phyloP scores from a whole-genome alignment of 768 basidiomycete species.

The Infundibulicybe gibba region DNA sequence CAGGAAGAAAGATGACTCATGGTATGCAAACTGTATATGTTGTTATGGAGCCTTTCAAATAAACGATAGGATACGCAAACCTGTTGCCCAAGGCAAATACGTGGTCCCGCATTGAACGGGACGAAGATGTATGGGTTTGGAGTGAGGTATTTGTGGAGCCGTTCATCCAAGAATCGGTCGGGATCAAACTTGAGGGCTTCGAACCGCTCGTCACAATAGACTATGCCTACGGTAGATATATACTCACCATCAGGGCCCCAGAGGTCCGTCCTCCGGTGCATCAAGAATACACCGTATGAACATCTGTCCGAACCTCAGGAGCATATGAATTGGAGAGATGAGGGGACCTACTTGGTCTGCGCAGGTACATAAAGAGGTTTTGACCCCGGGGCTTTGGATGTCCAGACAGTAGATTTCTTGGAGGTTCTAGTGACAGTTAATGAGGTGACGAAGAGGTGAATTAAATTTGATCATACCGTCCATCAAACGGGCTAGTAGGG shows the following conservation, averaged over 20 bases:
- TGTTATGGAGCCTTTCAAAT: neutral
- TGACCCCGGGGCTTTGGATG: constrained; percentile 17
- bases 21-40: constrained; percentile 43
- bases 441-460: neutral
- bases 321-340: constrained; percentile 6
- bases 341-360: constrained; percentile 18
- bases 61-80: constrained; percentile 12
- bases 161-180: constrained; percentile 59
- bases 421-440: constrained; percentile 11
- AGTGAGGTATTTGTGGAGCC: constrained; percentile 47
- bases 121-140: constrained; percentile 68
- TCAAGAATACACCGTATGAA: constrained; percentile 29
- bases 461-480: constrained; percentile 15
- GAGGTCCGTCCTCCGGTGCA: constrained; percentile 41
- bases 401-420: constrained; percentile 24
- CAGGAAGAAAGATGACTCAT: constrained; percentile 48
- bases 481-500: constrained; percentile 22
- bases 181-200: constrained; percentile 57
- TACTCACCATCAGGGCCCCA: constrained; percentile 58
- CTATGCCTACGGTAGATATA: neutral
- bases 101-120: constrained; percentile 66
- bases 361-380: constrained; percentile 35
- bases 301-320: constrained; percentile 12
- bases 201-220: no score
- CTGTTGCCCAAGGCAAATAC: constrained; percentile 57